Conservation (phyloP, 164 flowering plant genomes). For the Santalum album region DNA sequence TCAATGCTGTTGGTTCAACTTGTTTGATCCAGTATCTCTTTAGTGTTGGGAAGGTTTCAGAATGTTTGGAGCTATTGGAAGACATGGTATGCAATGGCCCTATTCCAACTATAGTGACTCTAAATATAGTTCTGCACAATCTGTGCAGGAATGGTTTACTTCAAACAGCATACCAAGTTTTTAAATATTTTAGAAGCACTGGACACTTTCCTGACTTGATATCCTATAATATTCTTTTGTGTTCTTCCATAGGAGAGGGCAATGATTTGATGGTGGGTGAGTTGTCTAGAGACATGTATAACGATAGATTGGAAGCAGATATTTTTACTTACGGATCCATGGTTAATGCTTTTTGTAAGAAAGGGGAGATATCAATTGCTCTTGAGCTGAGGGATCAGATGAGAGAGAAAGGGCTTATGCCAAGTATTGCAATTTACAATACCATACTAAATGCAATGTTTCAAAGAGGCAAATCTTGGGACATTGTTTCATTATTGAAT, state of each 20-base stretch:
- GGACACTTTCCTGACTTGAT: conserved; percentile 23
- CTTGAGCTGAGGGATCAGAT: conserved; percentile 20
- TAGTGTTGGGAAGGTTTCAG: conserved; percentile 22
- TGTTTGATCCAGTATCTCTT: conserved; percentile 34
- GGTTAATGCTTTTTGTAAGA: conserved; percentile 26
- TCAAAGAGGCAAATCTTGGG: conserved; percentile 24
- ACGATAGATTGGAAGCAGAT: conserved; percentile 23
- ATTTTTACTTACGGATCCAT: conserved; percentile 29
- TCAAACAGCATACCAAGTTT: conserved; percentile 21
- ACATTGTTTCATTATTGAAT: conserved; percentile 16
- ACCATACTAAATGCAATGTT: conserved; percentile 26
- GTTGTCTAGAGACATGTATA: conserved; percentile 29
- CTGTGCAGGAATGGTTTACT: conserved; percentile 35
- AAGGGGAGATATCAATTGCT: conserved; percentile 26
- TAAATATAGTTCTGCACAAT: conserved; percentile 27
- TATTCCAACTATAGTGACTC: conserved; percentile 27
- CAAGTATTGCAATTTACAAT: conserved; percentile 25
- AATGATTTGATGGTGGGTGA: conserved; percentile 16
- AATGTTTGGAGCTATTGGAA: conserved; percentile 25
- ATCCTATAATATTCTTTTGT: conserved; percentile 41
- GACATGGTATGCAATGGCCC: conserved; percentile 26
- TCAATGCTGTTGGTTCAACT: conserved; percentile 28
- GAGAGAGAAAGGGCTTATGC: conserved; percentile 25
- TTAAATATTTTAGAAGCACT: conserved; percentile 14
- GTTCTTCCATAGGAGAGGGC: conserved; percentile 21